Evolutionary conservation across 208 protist species (phyloP), one percentile per base, ranked within the genome.

Genomic region (Crithidia fasciculata): DNA sequence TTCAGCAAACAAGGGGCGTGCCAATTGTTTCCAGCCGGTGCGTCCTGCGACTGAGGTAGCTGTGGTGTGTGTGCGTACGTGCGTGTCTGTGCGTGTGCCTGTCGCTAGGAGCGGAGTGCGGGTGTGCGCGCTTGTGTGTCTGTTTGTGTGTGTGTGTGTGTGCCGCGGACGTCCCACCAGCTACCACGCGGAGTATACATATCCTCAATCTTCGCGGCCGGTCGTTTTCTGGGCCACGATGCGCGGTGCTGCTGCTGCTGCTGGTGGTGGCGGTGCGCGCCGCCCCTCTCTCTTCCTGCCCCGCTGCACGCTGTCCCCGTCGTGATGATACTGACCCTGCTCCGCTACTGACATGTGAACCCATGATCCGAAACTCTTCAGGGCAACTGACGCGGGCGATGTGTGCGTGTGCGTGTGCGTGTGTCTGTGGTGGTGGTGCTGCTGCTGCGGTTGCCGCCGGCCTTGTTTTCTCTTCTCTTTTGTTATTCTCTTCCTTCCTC

Each of bases 1-100:
- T 87, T 74, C 69, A 66, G 16, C 65, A 58, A 82, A 59, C 44
- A 72, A 80, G 78, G 78, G 71, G 68, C 78, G 74, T 68, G 73
- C 78, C 82, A 87, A 70, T 69, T 12, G 65, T 76, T 87, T 87
- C 79, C 79, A 84, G 83, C 83, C 70, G 83, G 83, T 70, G 79
- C 71, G 74, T 63, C 75, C 73, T 82, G 76, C 71, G 79, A 78
- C 83, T 71, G 79, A 84, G 79, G 59, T 80, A 75, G 69, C 76
- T 45, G 15, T 18, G 40, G 52, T 57, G 40, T 39, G 36, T 49
- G 44, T 64, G 36, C 18, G 7, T 64, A 49, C 19, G 28, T 36
- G 59, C 39, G 41, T 36, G 16, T 6, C 28, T 28, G 28, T n/a
- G 8, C 18, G 15, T 39, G 37, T 8, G 28, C 28, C 28, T 28